phyloP scores from a whole-genome alignment of 257 asterid species.

The Jasminum sambac region DNA sequence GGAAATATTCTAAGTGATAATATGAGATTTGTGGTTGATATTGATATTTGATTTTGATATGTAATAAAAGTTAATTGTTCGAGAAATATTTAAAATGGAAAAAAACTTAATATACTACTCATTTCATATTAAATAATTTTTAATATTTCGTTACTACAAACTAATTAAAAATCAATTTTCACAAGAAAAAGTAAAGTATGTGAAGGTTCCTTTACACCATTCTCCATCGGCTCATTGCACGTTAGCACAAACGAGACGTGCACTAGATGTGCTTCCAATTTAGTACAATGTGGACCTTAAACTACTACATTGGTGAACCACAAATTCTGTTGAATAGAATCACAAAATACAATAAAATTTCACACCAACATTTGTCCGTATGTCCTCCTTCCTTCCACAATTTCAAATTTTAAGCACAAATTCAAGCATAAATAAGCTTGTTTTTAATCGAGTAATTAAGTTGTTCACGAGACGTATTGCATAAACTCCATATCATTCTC shows the following conservation, averaged over 20 bases:
- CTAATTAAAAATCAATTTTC: no score
- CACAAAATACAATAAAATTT: background rate
- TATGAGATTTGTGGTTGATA: no score
- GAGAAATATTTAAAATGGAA: no score
- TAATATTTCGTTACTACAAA: no score
- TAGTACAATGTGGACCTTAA: slow-evolving; percentile 27
- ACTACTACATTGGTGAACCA: slow-evolving; percentile 26
- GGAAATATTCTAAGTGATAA: no score
- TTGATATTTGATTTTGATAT: no score
- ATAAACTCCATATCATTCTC: slow-evolving; percentile 73
- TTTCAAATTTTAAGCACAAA: background rate
- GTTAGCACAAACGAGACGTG: slow-evolving; percentile 16
- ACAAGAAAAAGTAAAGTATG: no score
- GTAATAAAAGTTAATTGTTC: no score
- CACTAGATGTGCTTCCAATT: slow-evolving; percentile 36
- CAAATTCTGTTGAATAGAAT: background rate
- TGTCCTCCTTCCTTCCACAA: background rate
- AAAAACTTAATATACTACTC: no score
- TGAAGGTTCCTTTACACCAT: slow-evolving; percentile 12
- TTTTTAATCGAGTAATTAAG: no score
- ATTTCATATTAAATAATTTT: no score
- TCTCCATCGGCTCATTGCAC: slow-evolving; percentile 17
- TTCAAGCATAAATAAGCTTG: background rate
- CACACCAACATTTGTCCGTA: background rate
- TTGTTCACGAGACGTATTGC: slow-evolving; percentile 60